Base-by-base conservation (phyloP, 2,329 filamentous ascomycete genomes). In the Coleophoma crateriformis region DNA sequence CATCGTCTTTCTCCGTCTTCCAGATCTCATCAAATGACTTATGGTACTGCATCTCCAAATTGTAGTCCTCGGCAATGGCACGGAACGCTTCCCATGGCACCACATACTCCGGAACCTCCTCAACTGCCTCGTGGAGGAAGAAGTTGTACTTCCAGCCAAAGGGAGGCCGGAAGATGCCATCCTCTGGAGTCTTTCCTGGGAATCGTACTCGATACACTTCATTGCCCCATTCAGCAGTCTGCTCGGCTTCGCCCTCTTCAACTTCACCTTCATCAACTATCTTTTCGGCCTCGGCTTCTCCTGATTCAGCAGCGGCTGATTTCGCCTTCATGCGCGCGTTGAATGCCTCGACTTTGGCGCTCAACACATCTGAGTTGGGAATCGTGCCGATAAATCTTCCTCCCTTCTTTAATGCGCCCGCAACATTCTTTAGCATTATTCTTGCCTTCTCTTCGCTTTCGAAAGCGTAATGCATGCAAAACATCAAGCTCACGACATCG, bases 121-220 rank as follows among this genome's bases (percentile, higher is more conserved):
- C 92, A 17, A 99, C 94, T 0, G 94, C 94, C 70, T 99, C 94
- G 61, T 94, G 85, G 50, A 99, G 82, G 68, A 90, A 95, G 74
- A 96, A 99, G 64, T 84, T 95, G 72, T 99, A 99, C 68, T 94
- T 96, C 91, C 94, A 97, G 45, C 92, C 94, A 65, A 90, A 97
- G 0, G 94, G 90, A 5, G 94, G 94, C 5, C 94, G 84, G 72
- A 99, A 99, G 33, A 94, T 78, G 47, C 94, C 94, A 65, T 96
- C 90, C 17, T 82, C 77, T 4, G 91, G 90, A 0, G 89, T 90
- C 63, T 85, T 78, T 19, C 86, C 86, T 0, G 90, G 88, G 63
- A 99, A 97, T 45, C 87, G 84, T 47, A 99, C 90, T 17, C 84
- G 83, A 69, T 97, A 99, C 65, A 97, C 90, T 54, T 81, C 83